phyloP scores from a whole-genome alignment of 441 rosid species.

The Populus trichocarpa region DNA sequence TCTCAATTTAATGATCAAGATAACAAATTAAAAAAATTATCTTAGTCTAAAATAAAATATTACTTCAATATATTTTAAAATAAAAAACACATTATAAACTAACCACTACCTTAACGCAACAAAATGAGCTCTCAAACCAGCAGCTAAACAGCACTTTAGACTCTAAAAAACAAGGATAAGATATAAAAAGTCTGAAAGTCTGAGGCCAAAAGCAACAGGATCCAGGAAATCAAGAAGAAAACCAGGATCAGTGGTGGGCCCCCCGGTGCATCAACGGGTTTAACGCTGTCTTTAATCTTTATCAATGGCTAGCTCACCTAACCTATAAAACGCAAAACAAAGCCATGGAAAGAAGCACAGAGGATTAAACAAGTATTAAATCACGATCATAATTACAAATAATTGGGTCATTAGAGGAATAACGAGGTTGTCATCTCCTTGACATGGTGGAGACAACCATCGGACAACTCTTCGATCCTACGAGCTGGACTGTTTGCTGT shows the following conservation, averaged over 20 bases:
- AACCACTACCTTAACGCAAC: too few relatives aligned
- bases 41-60: too few relatives aligned
- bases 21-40: too few relatives aligned
- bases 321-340: neutral
- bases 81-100: too few relatives aligned
- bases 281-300: slow-evolving; percentile 4
- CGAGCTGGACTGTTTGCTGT: slow-evolving; percentile 32
- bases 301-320: neutral
- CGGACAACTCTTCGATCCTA: slow-evolving; percentile 23
- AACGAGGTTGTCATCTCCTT: slow-evolving; percentile 26
- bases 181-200: neutral
- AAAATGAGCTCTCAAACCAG: too few relatives aligned
- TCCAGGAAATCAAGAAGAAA: neutral
- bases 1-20: too few relatives aligned
- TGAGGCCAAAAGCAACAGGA: neutral
- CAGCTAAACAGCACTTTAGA: neutral
- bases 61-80: too few relatives aligned
- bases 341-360: neutral
- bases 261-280: neutral
- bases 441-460: slow-evolving; percentile 29
- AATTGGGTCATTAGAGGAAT: slow-evolving; percentile 22
- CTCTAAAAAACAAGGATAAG: neutral
- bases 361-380: neutral
- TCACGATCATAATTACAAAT: slow-evolving; percentile 6
- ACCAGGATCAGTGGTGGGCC: slow-evolving; percentile 8